Percentiles rank a stretch among this genome's conserved stretches.
Evolutionary conservation across 768 basidiomycete species (phyloP).

Genomic region (Leccinellum albellum): DNA sequence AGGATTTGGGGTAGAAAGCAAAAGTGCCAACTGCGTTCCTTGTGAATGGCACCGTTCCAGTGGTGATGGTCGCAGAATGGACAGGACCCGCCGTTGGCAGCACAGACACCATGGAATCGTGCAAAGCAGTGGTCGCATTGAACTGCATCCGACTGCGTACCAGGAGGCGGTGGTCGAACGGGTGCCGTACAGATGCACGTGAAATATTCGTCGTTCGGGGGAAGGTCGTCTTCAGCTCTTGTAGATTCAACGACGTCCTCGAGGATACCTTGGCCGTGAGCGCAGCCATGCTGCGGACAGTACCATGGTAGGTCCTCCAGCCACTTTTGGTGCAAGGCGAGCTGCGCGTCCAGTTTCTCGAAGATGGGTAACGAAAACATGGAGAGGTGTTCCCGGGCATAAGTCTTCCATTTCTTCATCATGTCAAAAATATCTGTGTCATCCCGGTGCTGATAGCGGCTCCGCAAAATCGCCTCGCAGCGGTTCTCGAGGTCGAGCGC

Average conservation of each 20-base stretch:
- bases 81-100: slow-evolving; percentile 85
- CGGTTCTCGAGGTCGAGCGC: slow-evolving; percentile 74
- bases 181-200: slow-evolving; percentile 79
- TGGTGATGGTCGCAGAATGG: slow-evolving; percentile 91
- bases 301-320: slow-evolving; percentile 76
- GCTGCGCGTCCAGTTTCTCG: slow-evolving; percentile 66
- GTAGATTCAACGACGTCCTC: slow-evolving; percentile 76
- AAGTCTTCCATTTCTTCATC: slow-evolving; percentile 69
- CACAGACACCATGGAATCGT: slow-evolving; percentile 81
- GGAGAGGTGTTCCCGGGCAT: slow-evolving; percentile 64
- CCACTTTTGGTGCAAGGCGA: slow-evolving; percentile 68
- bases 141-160: slow-evolving; percentile 74
- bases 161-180: slow-evolving; percentile 76
- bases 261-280: slow-evolving; percentile 62
- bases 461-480: slow-evolving; percentile 70
- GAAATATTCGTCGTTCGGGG: slow-evolving; percentile 76
- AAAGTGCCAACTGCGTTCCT: slow-evolving; percentile 81
- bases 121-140: slow-evolving; percentile 90
- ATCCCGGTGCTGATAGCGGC: slow-evolving; percentile 52
- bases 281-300: slow-evolving; percentile 59
- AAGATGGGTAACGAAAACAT: slow-evolving; percentile 74
- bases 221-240: slow-evolving; percentile 72
- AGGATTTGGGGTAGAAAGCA: slow-evolving; percentile 73
- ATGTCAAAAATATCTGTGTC: slow-evolving; percentile 66
- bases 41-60: slow-evolving; percentile 83